A percentile compares a stretch with the other conserved stretches of the same genome.
phyloP scores from a whole-genome alignment of 2,329 filamentous ascomycete genomes.

The Claviceps sp. region DNA sequence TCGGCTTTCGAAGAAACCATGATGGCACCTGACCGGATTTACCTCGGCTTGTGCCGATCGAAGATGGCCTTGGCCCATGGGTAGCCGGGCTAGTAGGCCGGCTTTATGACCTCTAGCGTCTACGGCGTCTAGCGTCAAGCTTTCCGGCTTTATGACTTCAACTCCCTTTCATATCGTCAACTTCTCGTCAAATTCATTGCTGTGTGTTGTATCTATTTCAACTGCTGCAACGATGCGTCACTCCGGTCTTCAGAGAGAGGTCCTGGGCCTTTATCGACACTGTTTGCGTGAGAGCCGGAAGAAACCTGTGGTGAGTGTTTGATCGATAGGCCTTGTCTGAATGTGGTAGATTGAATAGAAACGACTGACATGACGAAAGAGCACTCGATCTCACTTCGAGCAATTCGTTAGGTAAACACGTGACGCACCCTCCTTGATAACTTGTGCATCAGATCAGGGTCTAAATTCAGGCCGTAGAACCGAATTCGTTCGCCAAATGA shows the following conservation, averaged over 20 bases:
- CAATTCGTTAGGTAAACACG: slow-evolving; percentile 44
- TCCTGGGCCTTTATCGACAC: slow-evolving; percentile 53
- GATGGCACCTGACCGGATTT: too few species aligned
- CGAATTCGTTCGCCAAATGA: slow-evolving; percentile 62
- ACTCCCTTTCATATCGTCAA: background rate
- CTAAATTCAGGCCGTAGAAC: slow-evolving; percentile 9
- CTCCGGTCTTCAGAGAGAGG: slow-evolving; percentile 6
- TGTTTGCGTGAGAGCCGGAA: slow-evolving; percentile 70
- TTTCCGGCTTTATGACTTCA: background rate
- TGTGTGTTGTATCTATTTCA: background rate
- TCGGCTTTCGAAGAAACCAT: too few species aligned
- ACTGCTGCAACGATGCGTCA: slow-evolving; percentile 11
- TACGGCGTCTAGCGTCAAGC: too few species aligned
- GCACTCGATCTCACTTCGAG: slow-evolving; percentile 39
- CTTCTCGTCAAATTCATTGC: background rate
- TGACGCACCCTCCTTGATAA: background rate
- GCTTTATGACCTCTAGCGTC: too few species aligned
- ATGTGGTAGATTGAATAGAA: background rate
- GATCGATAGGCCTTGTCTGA: background rate
- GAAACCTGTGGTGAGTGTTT: slow-evolving; percentile 54
- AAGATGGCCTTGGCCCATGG: too few species aligned
- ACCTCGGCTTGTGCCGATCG: too few species aligned
- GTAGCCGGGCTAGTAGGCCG: too few species aligned
- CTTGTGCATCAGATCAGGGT: background rate
- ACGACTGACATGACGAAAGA: slow-evolving; percentile 3